Base-by-base conservation (phyloP, 208 protist species). In the Trypanosoma boissoni region DNA sequence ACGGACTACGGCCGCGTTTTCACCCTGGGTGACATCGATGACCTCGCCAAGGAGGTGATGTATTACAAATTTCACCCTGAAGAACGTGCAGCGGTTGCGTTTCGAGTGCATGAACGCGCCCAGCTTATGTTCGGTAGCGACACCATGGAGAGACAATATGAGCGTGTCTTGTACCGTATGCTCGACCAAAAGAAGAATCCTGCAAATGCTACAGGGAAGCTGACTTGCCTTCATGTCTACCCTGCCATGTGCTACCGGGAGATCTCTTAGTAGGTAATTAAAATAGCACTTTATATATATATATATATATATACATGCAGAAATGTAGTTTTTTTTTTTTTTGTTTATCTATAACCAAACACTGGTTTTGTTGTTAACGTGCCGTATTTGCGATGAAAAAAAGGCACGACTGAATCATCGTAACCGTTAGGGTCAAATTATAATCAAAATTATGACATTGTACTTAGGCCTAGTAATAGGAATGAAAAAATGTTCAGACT, bases 181-280 rank as follows among this genome's bases (percentile, higher is more conserved):
- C 12, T 42, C 37, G 49, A 65, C 8, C 0, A 41, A 28, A 21
- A n/a, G 16, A 8, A 29, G 7, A 7, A 21, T 3, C 41, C 31
- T 24, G 5, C n/a, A 31, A 56, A 64, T 36, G 34, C 72, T 8
- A 62, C 54, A 27, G 69, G 69, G 8, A 49, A 60, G 7, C 9
- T 76, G 1, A 44, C 44, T 12, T 76, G 69, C 43, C 52, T 34
- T 4, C 1, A 24, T 18, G 53, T 62, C 0, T 76, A 72, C 34
- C 69, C 69, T 4, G 63, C 69, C 24, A 59, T 76, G 41, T 76
- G 69, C 36, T 72, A 65, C 28, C 58, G 69, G 0, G 37, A 56
- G 12, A 9, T 34, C 0, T 16, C n/a, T 3, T 57, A 57, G 27
- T 7, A 9, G 31, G 44, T 6, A n/a, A n/a, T n/a, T n/a, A n/a